A percentile compares a stretch with the other conserved stretches of the same genome.
These are phyloP conservation scores for Coprinopsis sp. DNA, from an alignment of 768 basidiomycete species.

Conservation along the genomic window DNA sequence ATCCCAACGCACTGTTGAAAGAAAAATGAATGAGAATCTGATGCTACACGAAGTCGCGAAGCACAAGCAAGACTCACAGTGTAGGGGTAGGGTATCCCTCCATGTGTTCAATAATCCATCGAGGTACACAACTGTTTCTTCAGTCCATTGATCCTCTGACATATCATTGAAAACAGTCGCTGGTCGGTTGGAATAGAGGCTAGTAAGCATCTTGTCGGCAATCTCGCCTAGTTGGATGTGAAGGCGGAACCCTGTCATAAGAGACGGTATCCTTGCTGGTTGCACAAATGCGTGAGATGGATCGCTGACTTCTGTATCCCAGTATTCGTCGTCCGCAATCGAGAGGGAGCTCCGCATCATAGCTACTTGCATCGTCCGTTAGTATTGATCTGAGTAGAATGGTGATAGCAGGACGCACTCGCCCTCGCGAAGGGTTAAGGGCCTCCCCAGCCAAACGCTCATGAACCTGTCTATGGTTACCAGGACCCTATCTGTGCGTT, in stretches of 20 bases:
- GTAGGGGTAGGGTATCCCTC: constrained; percentile 55
- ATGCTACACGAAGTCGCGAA: background rate
- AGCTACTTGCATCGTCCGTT: no score
- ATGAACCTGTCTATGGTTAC: constrained; percentile 29
- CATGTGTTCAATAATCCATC: constrained; percentile 60
- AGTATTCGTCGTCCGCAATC: constrained; percentile 51
- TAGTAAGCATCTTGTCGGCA: constrained; percentile 54
- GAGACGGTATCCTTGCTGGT: constrained; percentile 54
- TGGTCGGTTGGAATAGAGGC: constrained; percentile 43
- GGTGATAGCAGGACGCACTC: constrained; percentile 40
- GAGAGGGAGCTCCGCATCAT: constrained; percentile 55
- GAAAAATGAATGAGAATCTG: background rate
- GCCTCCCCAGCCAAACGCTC: constrained; percentile 56
- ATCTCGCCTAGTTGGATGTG: constrained; percentile 57
- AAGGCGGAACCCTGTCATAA: constrained; percentile 47
- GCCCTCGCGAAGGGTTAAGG: constrained; percentile 63
- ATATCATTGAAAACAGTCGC: constrained; percentile 33
- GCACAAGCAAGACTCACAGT: constrained; percentile 33
- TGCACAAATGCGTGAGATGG: constrained; percentile 53
- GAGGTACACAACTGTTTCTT: constrained; percentile 52
- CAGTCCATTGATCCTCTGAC: constrained; percentile 41
- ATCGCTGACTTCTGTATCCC: constrained; percentile 35
- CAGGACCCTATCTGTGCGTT: constrained; percentile 22
- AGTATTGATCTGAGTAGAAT: no score
- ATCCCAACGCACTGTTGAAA: constrained; percentile 37